A percentile compares a stretch with the other conserved stretches of the same genome.
Conservation (phyloP, 176 grass and related monocot species). For the Hyparrhenia diplandra region DNA sequence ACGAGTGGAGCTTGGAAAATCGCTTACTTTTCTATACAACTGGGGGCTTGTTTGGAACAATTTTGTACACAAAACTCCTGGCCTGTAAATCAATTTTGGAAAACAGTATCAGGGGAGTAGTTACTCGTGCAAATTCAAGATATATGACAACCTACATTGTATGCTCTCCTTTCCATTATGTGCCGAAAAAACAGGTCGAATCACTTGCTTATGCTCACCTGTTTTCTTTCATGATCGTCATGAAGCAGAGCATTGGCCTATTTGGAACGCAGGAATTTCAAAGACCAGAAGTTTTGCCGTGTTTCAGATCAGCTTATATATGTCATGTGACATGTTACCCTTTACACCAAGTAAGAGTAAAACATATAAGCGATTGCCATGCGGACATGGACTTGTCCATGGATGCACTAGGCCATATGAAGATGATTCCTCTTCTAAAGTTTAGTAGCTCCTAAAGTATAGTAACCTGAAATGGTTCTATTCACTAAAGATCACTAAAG, state of each 20-base stretch:
- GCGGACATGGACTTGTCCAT: too few relatives aligned
- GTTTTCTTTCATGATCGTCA: background rate
- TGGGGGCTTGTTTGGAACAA: background rate
- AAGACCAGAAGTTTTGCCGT: too few relatives aligned
- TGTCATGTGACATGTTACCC: too few relatives aligned
- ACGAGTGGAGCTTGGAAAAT: background rate
- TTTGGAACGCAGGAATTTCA: too few relatives aligned
- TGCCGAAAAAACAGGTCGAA: background rate
- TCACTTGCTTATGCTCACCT: background rate
- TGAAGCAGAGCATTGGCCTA: background rate
- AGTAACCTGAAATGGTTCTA: too few relatives aligned
- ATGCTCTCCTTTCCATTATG: background rate
- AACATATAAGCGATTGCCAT: too few relatives aligned
- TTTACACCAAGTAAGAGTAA: too few relatives aligned
- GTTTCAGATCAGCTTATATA: too few relatives aligned
- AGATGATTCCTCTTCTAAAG: too few relatives aligned
- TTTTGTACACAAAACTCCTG: background rate
- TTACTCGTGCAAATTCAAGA: background rate
- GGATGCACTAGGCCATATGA: too few relatives aligned
- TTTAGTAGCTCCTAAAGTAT: too few relatives aligned
- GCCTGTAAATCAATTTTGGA: background rate
- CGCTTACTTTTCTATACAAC: background rate
- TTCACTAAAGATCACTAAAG: too few relatives aligned
- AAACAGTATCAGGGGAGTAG: background rate
- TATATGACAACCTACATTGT: background rate